A percentile compares a stretch with the other conserved stretches of the same genome.
Evolutionary conservation across 106 monocot genomes (phyloP).

Genomic region (Hemerocallis citrina): DNA sequence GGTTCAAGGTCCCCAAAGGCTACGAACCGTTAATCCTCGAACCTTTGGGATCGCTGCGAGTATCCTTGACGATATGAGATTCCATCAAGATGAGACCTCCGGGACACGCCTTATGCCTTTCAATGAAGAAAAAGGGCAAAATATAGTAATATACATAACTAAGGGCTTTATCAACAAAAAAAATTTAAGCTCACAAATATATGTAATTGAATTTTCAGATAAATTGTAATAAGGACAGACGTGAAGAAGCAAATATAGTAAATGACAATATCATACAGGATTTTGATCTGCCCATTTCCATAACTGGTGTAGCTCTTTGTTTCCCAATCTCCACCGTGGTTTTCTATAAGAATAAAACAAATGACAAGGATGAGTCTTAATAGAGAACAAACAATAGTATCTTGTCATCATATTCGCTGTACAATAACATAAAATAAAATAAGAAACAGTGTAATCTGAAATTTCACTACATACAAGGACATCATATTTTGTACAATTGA

Average conservation of each 20-base stretch:
- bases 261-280: conserved; percentile 53
- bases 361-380: conserved; percentile 6
- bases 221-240: not conserved
- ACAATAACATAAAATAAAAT: too few species aligned
- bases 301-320: conserved; percentile 79
- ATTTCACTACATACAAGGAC: too few species aligned
- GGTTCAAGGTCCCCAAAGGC: too few species aligned
- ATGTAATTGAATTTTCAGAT: not conserved
- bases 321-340: conserved; percentile 84
- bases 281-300: conserved; percentile 99
- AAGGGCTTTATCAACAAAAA: not conserved
- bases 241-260: not conserved
- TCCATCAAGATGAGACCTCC: too few species aligned
- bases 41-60: too few species aligned
- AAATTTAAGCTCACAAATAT: not conserved
- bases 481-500: too few species aligned
- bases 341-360: conserved; percentile 35
- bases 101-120: not conserved
- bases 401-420: too few species aligned
- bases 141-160: not conserved
- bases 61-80: too few species aligned
- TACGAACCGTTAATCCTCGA: too few species aligned
- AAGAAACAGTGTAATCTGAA: too few species aligned
- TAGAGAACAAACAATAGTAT: not conserved
- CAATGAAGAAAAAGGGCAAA: not conserved